phyloP scores from a whole-genome alignment of 1,284 basidiomycete genomes.

The Salmacisia buchloeana region DNA sequence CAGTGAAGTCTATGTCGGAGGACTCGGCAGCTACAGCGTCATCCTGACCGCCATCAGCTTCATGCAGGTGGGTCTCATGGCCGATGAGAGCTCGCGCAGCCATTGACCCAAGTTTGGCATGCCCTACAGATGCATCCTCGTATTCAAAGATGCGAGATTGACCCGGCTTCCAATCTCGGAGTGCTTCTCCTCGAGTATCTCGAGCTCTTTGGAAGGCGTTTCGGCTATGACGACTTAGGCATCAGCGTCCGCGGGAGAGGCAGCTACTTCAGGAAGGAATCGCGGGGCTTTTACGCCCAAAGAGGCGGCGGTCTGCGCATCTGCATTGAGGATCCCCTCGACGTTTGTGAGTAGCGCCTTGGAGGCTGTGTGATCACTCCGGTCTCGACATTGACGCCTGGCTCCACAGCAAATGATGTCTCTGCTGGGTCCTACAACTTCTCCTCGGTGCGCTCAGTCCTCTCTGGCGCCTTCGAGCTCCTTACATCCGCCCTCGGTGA shows the following conservation, averaged over 20 bases:
- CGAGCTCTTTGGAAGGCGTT: slow-evolving; percentile 85
- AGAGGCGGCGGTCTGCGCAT: slow-evolving; percentile 62
- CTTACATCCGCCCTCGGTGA: slow-evolving; percentile 59
- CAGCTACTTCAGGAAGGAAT: slow-evolving; percentile 62
- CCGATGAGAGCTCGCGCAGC: neutral
- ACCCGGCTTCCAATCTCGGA: slow-evolving; percentile 79
- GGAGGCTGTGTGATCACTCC: neutral
- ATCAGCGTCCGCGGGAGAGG: slow-evolving; percentile 73
- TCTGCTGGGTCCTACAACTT: slow-evolving; percentile 82
- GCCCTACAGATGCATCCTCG: slow-evolving; percentile 79
- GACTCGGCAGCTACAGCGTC: slow-evolving; percentile 87
- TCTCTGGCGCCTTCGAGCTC: slow-evolving; percentile 80
- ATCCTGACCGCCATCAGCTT: slow-evolving; percentile 89
- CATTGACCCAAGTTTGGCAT: neutral
- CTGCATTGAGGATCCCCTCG: slow-evolving; percentile 91
- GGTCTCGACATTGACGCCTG: neutral
- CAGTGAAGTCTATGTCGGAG: slow-evolving; percentile 96
- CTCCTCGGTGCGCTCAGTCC: slow-evolving; percentile 69
- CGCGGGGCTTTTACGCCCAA: slow-evolving; percentile 37
- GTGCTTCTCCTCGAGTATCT: slow-evolving; percentile 92
- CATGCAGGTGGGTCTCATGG: slow-evolving; percentile 63
- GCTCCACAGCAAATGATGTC: slow-evolving; percentile 75
- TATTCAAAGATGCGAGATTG: slow-evolving; percentile 78
- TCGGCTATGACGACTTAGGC: slow-evolving; percentile 64
- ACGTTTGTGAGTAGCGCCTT: slow-evolving; percentile 62